Evolutionary conservation across 345 rosid species (phyloP).

Genomic region (Syzygium aromaticum): DNA sequence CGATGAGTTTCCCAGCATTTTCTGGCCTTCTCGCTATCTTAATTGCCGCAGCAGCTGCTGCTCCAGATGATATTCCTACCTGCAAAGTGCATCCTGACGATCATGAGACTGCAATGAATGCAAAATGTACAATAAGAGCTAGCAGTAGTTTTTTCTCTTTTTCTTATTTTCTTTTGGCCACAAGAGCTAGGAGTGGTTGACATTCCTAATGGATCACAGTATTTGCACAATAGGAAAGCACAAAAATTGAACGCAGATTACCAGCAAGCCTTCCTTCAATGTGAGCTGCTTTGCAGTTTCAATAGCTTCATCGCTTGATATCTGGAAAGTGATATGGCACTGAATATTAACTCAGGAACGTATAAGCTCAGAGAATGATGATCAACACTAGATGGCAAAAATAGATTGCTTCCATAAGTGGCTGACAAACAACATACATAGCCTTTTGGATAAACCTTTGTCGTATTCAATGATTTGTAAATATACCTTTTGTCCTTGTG

Average conservation of each 20-base stretch:
- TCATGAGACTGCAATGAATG: background rate
- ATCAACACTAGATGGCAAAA: background rate
- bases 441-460: background rate
- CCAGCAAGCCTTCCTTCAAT: conserved; percentile 49
- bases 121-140: background rate
- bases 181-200: background rate
- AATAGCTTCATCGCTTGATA: conserved; percentile 45
- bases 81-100: background rate
- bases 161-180: background rate
- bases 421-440: background rate
- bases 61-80: conserved; percentile 76
- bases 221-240: background rate
- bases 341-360: background rate
- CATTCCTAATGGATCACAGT: background rate
- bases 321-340: conserved; percentile 9
- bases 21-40: conserved; percentile 48
- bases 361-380: background rate
- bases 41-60: conserved; percentile 50
- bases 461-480: background rate
- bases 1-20: conserved; percentile 57
- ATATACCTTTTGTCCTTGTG: accelerated
- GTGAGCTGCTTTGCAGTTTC: conserved; percentile 49
- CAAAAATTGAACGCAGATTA: conserved; percentile 1
- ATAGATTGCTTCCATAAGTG: background rate
- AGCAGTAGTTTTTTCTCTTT: background rate